Conservation (phyloP, 1,139 yeast genomes). For the Lizanozyma gosingica region DNA sequence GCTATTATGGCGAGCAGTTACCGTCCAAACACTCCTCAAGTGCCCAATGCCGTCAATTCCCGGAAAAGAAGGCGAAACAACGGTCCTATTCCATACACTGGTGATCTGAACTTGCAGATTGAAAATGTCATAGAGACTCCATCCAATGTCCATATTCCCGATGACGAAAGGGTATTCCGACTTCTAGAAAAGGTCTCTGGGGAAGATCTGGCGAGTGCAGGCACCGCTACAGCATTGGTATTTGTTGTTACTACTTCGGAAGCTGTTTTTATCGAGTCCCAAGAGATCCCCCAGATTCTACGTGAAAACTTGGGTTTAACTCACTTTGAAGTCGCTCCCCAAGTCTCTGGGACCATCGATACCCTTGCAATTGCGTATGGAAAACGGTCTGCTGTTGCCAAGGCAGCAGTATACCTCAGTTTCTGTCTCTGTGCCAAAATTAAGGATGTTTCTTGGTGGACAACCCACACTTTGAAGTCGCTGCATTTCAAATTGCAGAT, state of each 20-base stretch:
- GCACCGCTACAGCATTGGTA: neutral
- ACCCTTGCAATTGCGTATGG: constrained; percentile 22
- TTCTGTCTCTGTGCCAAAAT: constrained; percentile 16
- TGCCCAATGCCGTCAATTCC: too few species aligned
- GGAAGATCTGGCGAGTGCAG: neutral
- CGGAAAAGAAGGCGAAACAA: constrained; percentile 1
- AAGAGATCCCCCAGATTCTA: constrained; percentile 5
- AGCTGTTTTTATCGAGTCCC: constrained; percentile 16
- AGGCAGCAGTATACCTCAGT: constrained; percentile 16
- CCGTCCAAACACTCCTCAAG: too few species aligned
- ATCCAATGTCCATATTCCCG: constrained; percentile 7
- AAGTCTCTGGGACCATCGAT: constrained; percentile 20
- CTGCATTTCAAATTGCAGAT: constrained; percentile 14
- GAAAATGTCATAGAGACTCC: neutral
- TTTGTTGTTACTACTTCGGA: constrained; percentile 18
- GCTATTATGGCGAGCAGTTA: too few species aligned
- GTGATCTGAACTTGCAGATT: neutral
- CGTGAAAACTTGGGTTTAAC: constrained; percentile 13
- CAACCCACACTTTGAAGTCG: constrained; percentile 23
- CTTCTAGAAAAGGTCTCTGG: constrained; percentile 10
- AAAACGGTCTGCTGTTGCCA: constrained; percentile 11
- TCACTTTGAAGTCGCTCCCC: constrained; percentile 15
- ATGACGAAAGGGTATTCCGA: constrained; percentile 14
- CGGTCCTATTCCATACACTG: neutral
- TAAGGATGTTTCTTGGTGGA: constrained; percentile 15